Conservation (phyloP, 805 yeast genomes). For the Metschnikowia noctiluminum region DNA sequence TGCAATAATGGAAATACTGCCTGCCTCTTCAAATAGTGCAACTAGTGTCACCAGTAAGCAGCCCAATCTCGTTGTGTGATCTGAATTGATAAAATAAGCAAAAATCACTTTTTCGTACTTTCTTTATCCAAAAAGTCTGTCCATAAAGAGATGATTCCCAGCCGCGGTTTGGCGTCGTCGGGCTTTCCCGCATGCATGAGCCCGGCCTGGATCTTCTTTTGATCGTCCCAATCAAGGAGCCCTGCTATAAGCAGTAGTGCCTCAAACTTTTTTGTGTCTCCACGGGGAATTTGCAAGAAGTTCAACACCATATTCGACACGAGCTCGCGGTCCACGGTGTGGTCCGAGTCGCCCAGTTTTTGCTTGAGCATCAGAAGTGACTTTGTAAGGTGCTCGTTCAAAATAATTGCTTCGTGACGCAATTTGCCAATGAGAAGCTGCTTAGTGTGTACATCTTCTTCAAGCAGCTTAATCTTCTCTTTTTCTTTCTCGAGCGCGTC, state of each 20-base stretch:
- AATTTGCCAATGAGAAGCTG: slow-evolving; percentile 82
- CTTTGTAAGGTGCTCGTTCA: slow-evolving; percentile 94
- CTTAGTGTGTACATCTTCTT: slow-evolving; percentile 54
- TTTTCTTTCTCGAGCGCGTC: slow-evolving; percentile 18
- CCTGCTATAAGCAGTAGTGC: slow-evolving; percentile 81
- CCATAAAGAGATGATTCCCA: slow-evolving; percentile 72
- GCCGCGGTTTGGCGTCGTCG: slow-evolving; percentile 28
- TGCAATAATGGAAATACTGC: no score
- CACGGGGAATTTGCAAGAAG: slow-evolving; percentile 83
- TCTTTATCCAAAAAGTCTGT: slow-evolving; percentile 77
- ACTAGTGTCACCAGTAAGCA: no score
- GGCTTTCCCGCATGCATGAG: slow-evolving; percentile 36
- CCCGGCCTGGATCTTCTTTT: slow-evolving; percentile 73
- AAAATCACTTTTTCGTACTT: slow-evolving; percentile 34
- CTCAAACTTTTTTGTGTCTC: slow-evolving; percentile 92
- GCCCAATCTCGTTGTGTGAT: no score
- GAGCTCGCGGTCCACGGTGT: slow-evolving; percentile 81
- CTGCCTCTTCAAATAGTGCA: no score
- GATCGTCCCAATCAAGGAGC: slow-evolving; percentile 85
- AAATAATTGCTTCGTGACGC: slow-evolving; percentile 88
- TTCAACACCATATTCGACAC: slow-evolving; percentile 83
- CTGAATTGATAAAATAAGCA: no score
- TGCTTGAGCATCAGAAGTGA: slow-evolving; percentile 81
- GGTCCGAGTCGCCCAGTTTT: slow-evolving; percentile 57
- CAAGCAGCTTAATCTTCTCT: slow-evolving; percentile 45